Conservation (phyloP, 805 yeast species). For the Yamadazyma scolyti region DNA sequence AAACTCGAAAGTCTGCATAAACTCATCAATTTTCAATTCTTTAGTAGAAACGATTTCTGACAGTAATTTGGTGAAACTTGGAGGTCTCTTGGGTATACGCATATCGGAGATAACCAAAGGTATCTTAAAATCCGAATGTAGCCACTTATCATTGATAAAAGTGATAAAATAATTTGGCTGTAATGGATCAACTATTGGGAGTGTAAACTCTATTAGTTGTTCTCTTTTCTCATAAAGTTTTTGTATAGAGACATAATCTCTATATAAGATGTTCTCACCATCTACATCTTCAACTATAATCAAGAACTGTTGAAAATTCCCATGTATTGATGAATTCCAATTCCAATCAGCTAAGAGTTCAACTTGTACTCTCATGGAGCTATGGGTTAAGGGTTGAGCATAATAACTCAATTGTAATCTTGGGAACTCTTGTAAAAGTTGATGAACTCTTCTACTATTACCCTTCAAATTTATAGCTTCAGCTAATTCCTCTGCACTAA, state of each 20-base stretch:
- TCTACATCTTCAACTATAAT: conserved; percentile 78
- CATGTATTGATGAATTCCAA: conserved; percentile 71
- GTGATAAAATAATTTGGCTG: conserved; percentile 73
- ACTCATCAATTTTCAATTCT: conserved; percentile 46
- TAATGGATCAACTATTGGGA: conserved; percentile 53
- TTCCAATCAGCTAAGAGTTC: conserved; percentile 70
- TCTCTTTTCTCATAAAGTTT: conserved; percentile 49
- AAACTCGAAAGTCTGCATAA: conserved; percentile 44
- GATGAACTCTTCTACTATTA: conserved; percentile 56
- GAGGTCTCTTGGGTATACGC: conserved; percentile 58
- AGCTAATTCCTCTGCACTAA: conserved; percentile 75
- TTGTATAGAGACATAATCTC: conserved; percentile 51
- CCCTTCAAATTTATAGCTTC: conserved; percentile 74
- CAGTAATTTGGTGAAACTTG: conserved; percentile 58
- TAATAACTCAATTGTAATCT: conserved; percentile 53
- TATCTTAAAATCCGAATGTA: conserved; percentile 62
- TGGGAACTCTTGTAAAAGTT: conserved; percentile 72
- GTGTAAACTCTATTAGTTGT: conserved; percentile 60
- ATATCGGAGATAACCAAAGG: conserved; percentile 57
- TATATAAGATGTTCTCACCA: conserved; percentile 68
- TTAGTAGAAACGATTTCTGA: conserved; percentile 49
- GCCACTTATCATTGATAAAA: conserved; percentile 79
- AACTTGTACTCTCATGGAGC: conserved; percentile 61
- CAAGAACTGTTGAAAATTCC: conserved; percentile 60
- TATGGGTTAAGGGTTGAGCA: conserved; percentile 75